These are phyloP conservation scores for Fusarium illudens DNA, from an alignment of 2,329 filamentous ascomycete genomes.

Conservation along the genomic window DNA sequence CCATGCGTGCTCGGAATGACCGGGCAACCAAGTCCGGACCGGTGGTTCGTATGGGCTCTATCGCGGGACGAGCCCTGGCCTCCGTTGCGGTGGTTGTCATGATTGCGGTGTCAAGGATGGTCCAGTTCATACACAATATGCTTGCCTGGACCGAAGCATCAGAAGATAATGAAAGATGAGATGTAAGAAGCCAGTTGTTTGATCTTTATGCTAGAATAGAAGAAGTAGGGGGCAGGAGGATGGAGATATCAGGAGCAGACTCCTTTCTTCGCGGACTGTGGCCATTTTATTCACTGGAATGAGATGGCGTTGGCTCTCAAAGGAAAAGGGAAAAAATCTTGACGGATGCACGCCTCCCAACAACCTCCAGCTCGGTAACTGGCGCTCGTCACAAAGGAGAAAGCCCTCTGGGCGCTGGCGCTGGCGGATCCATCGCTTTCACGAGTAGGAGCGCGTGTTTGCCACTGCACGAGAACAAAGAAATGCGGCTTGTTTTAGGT, in stretches of 20 bases:
- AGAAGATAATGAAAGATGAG: neutral
- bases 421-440: conserved; percentile 19
- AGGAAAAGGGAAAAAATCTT: conserved; percentile 24
- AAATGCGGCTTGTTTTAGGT: conserved; percentile 35
- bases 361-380: conserved; percentile 24
- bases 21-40: conserved; percentile 21
- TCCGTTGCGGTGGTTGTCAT: conserved; percentile 33
- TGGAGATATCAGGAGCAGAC: neutral
- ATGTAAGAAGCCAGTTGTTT: neutral
- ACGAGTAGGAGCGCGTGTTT: conserved; percentile 32
- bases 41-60: conserved; percentile 38
- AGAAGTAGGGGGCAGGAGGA: neutral
- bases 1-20: conserved; percentile 14
- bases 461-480: conserved; percentile 40
- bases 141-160: neutral
- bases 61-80: conserved; percentile 27
- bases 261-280: conserved; percentile 1
- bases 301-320: conserved; percentile 30
- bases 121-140: conserved; percentile 2
- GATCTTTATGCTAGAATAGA: neutral
- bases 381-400: conserved; percentile 21
- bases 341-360: conserved; percentile 9
- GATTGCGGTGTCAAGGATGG: neutral
- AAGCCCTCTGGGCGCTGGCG: conserved; percentile 12
- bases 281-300: conserved; percentile 33